A percentile compares a stretch with the other conserved stretches of the same genome.
These are phyloP conservation scores for Setaria italica DNA, from an alignment of 202 grass and related monocot species.

Conservation along the genomic window DNA sequence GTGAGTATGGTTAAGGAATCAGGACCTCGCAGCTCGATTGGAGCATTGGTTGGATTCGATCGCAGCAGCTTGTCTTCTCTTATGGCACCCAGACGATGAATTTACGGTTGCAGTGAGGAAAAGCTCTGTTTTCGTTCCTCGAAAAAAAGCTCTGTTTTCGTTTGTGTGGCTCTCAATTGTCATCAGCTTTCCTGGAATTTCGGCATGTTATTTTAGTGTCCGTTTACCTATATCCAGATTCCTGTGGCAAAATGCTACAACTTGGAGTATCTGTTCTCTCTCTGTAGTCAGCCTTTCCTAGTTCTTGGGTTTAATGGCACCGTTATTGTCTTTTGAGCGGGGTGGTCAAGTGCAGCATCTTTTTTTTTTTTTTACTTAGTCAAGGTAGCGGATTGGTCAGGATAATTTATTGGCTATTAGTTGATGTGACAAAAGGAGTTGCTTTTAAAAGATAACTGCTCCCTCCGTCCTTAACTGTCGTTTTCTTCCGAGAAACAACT, in stretches of 20 bases:
- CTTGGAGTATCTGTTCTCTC: background rate
- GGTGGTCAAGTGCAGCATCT: background rate
- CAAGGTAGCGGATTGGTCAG: background rate
- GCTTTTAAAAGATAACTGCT: background rate
- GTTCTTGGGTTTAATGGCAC: background rate
- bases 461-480: too few species aligned
- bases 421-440: conserved; percentile 15
- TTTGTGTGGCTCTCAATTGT: background rate
- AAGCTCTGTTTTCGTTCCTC: background rate
- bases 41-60: conserved; percentile 8
- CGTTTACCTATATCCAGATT: background rate
- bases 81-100: too few species aligned
- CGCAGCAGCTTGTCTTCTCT: background rate
- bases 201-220: background rate
- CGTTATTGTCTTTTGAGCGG: background rate
- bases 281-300: background rate
- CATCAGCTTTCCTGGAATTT: background rate
- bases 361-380: background rate
- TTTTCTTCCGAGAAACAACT: too few species aligned
- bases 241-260: background rate
- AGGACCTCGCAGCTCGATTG: background rate
- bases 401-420: conserved; percentile 20
- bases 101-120: background rate
- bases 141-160: background rate
- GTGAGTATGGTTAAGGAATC: conserved; percentile 33